These are phyloP conservation scores for Pseudogymnoascus destructans DNA, from an alignment of 2,329 filamentous ascomycete species.

Conservation along the genomic window DNA sequence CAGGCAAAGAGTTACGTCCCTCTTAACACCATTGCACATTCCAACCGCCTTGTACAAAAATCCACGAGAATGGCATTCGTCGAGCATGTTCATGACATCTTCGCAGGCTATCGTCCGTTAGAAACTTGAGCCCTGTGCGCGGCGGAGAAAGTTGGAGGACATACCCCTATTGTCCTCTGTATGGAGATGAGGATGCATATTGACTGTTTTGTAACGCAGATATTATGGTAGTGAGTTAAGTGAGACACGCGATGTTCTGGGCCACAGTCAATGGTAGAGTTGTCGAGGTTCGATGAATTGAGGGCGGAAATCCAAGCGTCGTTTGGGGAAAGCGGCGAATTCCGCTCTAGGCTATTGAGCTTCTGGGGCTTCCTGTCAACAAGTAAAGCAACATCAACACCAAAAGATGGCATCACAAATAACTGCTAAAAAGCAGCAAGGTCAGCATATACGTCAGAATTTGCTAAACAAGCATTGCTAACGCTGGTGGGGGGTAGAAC, in stretches of 20 bases:
- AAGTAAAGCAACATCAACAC: conserved; percentile 6
- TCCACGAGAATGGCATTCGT: conserved; percentile 85
- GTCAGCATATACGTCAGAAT: conserved; percentile 14
- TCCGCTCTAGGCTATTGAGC: background rate
- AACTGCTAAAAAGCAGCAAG: conserved; percentile 26
- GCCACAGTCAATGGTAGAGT: background rate
- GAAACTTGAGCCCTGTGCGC: conserved; percentile 10
- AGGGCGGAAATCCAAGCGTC: background rate
- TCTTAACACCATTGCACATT: conserved; percentile 80
- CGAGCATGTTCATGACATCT: conserved; percentile 83
- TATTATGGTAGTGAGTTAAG: background rate
- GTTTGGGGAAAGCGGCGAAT: background rate
- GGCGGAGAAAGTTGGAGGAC: conserved; percentile 14
- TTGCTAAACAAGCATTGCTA: conserved; percentile 3
- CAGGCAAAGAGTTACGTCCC: conserved; percentile 72
- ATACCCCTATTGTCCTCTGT: conserved; percentile 82
- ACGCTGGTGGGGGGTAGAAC: conserved; percentile 38
- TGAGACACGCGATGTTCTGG: background rate
- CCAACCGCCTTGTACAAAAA: conserved; percentile 87
- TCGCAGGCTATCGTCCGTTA: conserved; percentile 58
- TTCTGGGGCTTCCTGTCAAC: conserved; percentile 2
- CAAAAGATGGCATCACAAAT: conserved; percentile 24
- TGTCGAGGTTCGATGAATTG: background rate
- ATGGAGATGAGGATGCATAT: conserved; percentile 95
- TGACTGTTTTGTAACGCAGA: conserved; percentile 22